These are phyloP conservation scores for Phytophthora lateralis DNA, from an alignment of 352 stramenopile genomes.

Conservation along the genomic window DNA sequence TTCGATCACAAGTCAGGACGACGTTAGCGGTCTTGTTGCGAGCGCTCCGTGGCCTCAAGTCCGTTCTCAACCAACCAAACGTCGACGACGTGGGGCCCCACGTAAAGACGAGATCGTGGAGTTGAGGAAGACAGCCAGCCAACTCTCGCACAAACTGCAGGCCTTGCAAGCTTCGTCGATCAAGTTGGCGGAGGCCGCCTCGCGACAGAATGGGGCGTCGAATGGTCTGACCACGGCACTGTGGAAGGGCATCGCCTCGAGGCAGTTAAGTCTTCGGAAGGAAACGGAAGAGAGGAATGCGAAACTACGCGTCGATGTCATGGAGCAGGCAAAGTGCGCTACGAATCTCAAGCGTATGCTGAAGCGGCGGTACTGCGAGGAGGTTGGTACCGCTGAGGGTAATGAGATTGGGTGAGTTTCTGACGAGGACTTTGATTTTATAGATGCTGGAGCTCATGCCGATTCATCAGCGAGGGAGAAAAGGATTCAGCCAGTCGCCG, in stretches of 20 bases:
- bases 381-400: constrained; percentile 8
- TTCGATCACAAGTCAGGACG: neutral
- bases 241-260: constrained; percentile 16
- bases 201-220: neutral
- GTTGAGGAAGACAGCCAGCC: neutral
- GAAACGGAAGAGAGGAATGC: constrained; percentile 8
- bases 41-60: constrained; percentile 11
- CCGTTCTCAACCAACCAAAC: neutral
- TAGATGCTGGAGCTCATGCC: constrained; percentile 35
- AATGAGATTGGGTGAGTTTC: neutral
- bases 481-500: neutral
- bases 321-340: constrained; percentile 8
- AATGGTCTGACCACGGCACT: constrained; percentile 1
- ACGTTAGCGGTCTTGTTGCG: neutral
- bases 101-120: constrained; percentile 26
- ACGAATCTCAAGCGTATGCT: constrained; percentile 32
- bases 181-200: neutral
- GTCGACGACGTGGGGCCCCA: constrained; percentile 5
- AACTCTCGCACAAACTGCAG: constrained; percentile 8
- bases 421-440: neutral
- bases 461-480: constrained; percentile 5
- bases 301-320: constrained; percentile 6
- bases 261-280: constrained; percentile 11
- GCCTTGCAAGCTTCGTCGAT: neutral
- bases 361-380: constrained; percentile 26